Base-by-base conservation (phyloP, 1,139 yeast genomes). In the Suhomyces panamericanus region DNA sequence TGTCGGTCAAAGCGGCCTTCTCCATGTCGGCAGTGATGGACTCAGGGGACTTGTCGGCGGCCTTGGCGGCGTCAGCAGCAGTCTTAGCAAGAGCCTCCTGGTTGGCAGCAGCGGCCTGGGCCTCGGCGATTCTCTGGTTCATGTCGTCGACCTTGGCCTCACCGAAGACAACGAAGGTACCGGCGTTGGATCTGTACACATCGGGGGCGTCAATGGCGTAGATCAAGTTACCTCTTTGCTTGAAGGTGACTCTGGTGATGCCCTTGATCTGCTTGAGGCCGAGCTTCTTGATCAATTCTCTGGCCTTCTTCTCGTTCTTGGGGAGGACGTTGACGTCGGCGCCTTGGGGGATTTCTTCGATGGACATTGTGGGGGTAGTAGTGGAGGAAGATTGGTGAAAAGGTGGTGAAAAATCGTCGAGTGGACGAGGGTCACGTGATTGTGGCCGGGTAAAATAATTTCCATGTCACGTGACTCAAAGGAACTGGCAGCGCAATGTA, bases 101-200 rank as follows among this genome's bases (percentile, higher is more conserved):
- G 37, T 32, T 29, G 37, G 45, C 67, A 52, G 61, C 64, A 55
- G 64, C 70, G 41, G 72, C 73, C 56, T 69, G 75, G 55, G 87
- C 82, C 69, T 80, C 84, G 57, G 83, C 83, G 60, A 78, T 76
- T 80, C 90, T 84, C 74, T 86, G 83, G 76, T 84, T 83, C 73
- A 87, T 74, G 76, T 89, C 95, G 69, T 90, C 96, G 58, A 88
- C 87, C 82, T 89, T 88, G 68, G 96, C 96, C 76, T 91, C 98
- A 74, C 99, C 99, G 63, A 93, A 91, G 56, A 93, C 97, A 62
- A 93, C 85, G 78, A 87, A 93, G 61, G 96, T 85, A 68, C 97
- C 96, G 64, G 96, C 95, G 60, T 86, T 80, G 55, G 96, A 85
- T 75, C 81, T 88, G 95, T 79, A 93, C 51, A 93, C 99, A 60